phyloP scores from a whole-genome alignment of 441 rosid species.

The Erysimum cheiri region DNA sequence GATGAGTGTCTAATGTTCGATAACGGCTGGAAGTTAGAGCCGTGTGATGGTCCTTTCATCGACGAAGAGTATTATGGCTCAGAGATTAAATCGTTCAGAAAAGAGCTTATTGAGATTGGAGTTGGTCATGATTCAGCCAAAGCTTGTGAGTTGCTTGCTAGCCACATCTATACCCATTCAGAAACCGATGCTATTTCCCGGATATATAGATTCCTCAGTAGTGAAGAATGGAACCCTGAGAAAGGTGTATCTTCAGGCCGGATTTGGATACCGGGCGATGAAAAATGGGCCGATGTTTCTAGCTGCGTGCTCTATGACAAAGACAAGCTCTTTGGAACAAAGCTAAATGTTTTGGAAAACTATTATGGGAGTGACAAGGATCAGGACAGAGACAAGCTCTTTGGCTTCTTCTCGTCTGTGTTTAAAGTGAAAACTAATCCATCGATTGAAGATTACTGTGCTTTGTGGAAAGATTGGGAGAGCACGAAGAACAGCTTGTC shows the following conservation, averaged over 20 bases:
- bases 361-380: conserved; percentile 38
- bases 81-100: conserved; percentile 34
- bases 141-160: conserved; percentile 50
- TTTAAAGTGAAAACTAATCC: conserved; percentile 55
- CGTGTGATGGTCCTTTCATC: conserved; percentile 73
- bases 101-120: conserved; percentile 60
- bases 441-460: conserved; percentile 58
- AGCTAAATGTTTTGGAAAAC: conserved; percentile 56
- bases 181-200: conserved; percentile 52
- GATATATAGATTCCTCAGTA: conserved; percentile 52
- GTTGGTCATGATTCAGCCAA: conserved; percentile 49
- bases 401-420: conserved; percentile 50
- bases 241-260: conserved; percentile 18
- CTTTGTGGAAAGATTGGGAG: conserved; percentile 77
- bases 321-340: conserved; percentile 54
- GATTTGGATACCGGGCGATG: conserved; percentile 63
- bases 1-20: conserved; percentile 53
- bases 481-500: conserved; percentile 46
- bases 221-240: conserved; percentile 47
- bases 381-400: background rate
- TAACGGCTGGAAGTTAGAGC: conserved; percentile 52
- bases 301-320: conserved; percentile 58
- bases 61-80: conserved; percentile 66
- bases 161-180: conserved; percentile 47
- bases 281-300: conserved; percentile 57